Evolutionary conservation across 768 basidiomycete species (phyloP), one percentile per base, ranked within the genome.

Genomic region (Galerina sulciceps): DNA sequence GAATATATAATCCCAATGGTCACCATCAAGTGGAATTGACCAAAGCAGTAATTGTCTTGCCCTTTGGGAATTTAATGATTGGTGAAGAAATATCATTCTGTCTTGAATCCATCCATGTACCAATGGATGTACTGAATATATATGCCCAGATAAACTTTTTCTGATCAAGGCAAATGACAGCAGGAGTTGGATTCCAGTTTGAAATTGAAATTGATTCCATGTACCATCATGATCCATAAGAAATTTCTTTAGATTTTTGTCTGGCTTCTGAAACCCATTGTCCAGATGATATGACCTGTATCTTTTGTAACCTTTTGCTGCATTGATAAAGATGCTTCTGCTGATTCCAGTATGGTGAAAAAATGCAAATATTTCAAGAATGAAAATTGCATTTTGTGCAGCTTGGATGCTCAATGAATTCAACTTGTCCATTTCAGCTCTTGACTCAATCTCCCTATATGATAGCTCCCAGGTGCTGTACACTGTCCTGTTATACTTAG

Each of bases 401-500:
- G 35, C 49, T 38, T 57, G 40, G 18, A 5, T 13, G 45, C 23
- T 18, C 44, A 18, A 34, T 18, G 10, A 14, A 13, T 13, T 44
- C 15, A 2, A 14, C 18, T 13, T 20, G 6, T 18, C 11, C 5
- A 2, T n/a, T 11, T 10, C 11, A 31, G 64, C 65, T 22, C 41
- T 53, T 11, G 31, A 31, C 62, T 62, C 40, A 38, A 68, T 60
- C 22, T 40, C 55, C 22, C 53, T 1, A 14, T 64, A 57, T 52
- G 67, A 68, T 18, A 66, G 9, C 9, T 67, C 64, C 66, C 66
- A 67, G 17, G 66, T 62, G 9, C 53, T 53, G 46, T 67, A 60
- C 4, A 64, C 58, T 40, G 65, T 60, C n/a, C 38, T 40, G 6
- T 56, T 49, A 64, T 68, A 68, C 34, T 46, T n/a, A 6, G 63